phyloP scores from a whole-genome alignment of 345 rosid genomes.

The Litchi chinensis region DNA sequence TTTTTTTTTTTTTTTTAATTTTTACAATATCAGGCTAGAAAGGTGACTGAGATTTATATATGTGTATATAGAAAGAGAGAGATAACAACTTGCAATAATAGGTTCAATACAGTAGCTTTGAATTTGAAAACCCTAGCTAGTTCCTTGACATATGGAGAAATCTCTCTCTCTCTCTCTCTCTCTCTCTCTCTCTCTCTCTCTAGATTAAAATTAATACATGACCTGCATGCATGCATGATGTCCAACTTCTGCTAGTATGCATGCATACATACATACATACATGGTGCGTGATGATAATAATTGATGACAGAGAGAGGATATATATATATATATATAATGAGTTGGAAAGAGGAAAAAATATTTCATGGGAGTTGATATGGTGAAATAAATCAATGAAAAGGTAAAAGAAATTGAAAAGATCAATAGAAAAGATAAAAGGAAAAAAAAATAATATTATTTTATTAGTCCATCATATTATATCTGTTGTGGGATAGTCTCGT shows the following conservation, averaged over 20 bases:
- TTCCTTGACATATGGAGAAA: slow-evolving; percentile 31
- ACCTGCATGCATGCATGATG: slow-evolving; percentile 17
- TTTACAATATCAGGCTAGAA: too few species aligned
- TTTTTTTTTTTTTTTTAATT: too few species aligned
- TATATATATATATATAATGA: not conserved
- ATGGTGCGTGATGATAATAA: not conserved
- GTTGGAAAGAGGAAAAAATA: not conserved
- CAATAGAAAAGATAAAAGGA: too few species aligned
- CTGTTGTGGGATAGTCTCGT: too few species aligned
- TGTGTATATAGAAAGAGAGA: slow-evolving; percentile 11
- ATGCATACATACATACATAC: slow-evolving; percentile 10
- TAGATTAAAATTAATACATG: not conserved
- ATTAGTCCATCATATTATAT: too few species aligned
- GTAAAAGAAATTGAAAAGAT: too few species aligned
- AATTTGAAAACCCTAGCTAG: slow-evolving; percentile 31
- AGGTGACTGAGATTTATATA: slow-evolving; percentile 6
- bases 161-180: slow-evolving; percentile 12
- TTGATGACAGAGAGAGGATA: not conserved
- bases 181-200: slow-evolving; percentile 11
- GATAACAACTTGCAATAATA: slow-evolving; percentile 16
- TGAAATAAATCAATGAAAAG: too few species aligned
- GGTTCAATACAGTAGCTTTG: not conserved
- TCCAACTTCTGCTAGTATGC: not conserved
- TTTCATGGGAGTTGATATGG: too few species aligned
- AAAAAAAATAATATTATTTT: too few species aligned